Conservation (phyloP, 768 basidiomycete genomes). For the Russula compacta region DNA sequence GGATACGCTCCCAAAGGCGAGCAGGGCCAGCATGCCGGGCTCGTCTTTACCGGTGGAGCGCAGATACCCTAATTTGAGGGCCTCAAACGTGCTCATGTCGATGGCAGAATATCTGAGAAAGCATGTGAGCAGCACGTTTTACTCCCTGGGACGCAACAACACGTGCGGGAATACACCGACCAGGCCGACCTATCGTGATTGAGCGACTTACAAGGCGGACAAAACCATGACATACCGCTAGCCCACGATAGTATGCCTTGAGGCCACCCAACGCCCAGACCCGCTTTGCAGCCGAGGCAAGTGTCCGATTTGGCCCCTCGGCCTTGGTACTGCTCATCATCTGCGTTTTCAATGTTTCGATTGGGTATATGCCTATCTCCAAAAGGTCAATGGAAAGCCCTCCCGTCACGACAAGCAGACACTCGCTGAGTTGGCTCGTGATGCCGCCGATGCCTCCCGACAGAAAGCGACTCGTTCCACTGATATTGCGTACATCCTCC, state of each 20-base stretch:
- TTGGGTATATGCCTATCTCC: slow-evolving; percentile 79
- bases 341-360: slow-evolving; percentile 97
- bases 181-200: slow-evolving; percentile 65
- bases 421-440: slow-evolving; percentile 77
- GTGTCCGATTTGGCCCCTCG: slow-evolving; percentile 44
- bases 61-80: slow-evolving; percentile 84
- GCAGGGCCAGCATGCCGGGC: slow-evolving; percentile 76
- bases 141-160: neutral
- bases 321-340: slow-evolving; percentile 87
- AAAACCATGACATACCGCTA: slow-evolving; percentile 55
- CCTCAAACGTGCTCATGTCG: slow-evolving; percentile 96
- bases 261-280: slow-evolving; percentile 76
- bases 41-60: slow-evolving; percentile 83
- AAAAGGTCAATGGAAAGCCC: slow-evolving; percentile 20
- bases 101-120: slow-evolving; percentile 73
- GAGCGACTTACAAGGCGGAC: slow-evolving; percentile 17
- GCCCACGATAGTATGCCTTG: slow-evolving; percentile 82
- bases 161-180: slow-evolving; percentile 92
- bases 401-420: slow-evolving; percentile 7
- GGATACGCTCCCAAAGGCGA: slow-evolving; percentile 88
- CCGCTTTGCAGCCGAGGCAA: slow-evolving; percentile 54
- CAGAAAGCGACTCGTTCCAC: slow-evolving; percentile 85
- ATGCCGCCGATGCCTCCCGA: slow-evolving; percentile 97
- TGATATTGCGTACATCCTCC: slow-evolving; percentile 60
- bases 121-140: slow-evolving; percentile 12